Percentiles rank a stretch among this genome's conserved stretches.
phyloP scores from a whole-genome alignment of 2,329 filamentous ascomycete species.

The Cladosporium cucumerinum region DNA sequence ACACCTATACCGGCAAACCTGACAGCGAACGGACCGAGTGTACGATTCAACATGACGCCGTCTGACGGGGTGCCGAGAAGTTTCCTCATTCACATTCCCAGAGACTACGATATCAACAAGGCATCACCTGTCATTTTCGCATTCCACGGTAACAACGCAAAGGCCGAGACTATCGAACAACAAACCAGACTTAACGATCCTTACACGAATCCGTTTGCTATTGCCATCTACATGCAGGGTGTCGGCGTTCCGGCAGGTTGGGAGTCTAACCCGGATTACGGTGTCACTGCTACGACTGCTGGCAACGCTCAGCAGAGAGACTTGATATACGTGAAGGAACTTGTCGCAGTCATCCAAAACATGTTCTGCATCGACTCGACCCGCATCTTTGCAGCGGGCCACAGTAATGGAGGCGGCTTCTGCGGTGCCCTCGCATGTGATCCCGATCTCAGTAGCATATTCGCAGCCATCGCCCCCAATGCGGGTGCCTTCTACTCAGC shows the following conservation, averaged over 20 bases:
- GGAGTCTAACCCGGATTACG: conserved; percentile 20
- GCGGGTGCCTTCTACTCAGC: conserved; percentile 45
- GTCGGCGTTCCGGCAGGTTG: conserved; percentile 15
- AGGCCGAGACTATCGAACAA: conserved; percentile 37
- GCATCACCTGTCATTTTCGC: conserved; percentile 44
- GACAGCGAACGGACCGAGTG: conserved; percentile 21
- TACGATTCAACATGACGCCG: conserved; percentile 21
- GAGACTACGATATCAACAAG: conserved; percentile 37
- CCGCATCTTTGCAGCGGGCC: conserved; percentile 47
- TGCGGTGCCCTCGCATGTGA: conserved; percentile 49
- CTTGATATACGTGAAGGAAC: conserved; percentile 41
- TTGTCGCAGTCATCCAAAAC: conserved; percentile 39
- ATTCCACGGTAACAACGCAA: conserved; percentile 42
- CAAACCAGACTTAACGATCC: conserved; percentile 44
- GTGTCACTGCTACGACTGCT: background rate
- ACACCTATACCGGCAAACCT: conserved; percentile 23
- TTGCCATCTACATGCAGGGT: conserved; percentile 44
- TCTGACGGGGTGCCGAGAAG: conserved; percentile 31
- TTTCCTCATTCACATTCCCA: conserved; percentile 38
- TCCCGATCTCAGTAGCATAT: conserved; percentile 36
- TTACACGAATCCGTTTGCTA: conserved; percentile 41
- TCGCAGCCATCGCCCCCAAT: conserved; percentile 50
- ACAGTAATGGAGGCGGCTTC: conserved; percentile 55
- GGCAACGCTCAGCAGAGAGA: conserved; percentile 32
- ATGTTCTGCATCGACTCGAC: conserved; percentile 45